Evolutionary conservation across 1,284 basidiomycete species (phyloP).

Genomic region (Malassezia sp.): DNA sequence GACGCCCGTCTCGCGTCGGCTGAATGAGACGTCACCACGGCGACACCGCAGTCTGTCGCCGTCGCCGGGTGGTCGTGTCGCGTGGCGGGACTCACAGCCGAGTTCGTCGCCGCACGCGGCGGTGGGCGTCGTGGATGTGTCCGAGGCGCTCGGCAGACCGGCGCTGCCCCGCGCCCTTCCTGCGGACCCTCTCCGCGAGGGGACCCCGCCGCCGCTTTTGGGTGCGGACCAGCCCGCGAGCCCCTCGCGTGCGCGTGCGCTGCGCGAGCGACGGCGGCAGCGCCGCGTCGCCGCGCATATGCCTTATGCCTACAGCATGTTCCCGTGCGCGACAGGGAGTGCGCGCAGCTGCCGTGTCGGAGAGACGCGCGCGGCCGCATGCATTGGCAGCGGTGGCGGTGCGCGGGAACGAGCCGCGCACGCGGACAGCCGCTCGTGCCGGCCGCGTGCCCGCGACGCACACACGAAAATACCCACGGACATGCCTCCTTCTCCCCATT

Average conservation of each 20-base stretch:
- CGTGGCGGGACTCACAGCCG: conserved; percentile 13
- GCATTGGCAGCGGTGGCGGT: not conserved
- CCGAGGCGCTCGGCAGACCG: not conserved
- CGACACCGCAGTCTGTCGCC: conserved; percentile 12
- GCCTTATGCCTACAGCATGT: conserved; percentile 12
- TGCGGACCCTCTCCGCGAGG: not conserved
- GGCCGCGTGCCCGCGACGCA: not conserved
- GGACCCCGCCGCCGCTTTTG: not conserved
- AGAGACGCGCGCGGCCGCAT: too few species aligned
- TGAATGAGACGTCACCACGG: not conserved
- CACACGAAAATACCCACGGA: not conserved
- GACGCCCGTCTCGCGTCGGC: not conserved
- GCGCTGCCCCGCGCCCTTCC: not conserved
- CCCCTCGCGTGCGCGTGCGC: conserved; percentile 1
- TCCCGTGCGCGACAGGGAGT: too few species aligned
- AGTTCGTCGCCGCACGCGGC: conserved; percentile 14
- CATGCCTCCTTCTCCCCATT: too few species aligned
- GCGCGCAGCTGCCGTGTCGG: too few species aligned
- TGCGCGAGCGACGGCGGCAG: conserved; percentile 5
- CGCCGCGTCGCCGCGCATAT: not conserved
- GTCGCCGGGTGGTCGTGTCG: conserved; percentile 6
- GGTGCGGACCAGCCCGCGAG: not conserved
- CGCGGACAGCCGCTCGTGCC: not conserved
- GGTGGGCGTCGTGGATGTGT: not conserved
- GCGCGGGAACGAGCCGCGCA: not conserved